phyloP scores from a whole-genome alignment of 331 rosid species.

The Prunus yedoensis region DNA sequence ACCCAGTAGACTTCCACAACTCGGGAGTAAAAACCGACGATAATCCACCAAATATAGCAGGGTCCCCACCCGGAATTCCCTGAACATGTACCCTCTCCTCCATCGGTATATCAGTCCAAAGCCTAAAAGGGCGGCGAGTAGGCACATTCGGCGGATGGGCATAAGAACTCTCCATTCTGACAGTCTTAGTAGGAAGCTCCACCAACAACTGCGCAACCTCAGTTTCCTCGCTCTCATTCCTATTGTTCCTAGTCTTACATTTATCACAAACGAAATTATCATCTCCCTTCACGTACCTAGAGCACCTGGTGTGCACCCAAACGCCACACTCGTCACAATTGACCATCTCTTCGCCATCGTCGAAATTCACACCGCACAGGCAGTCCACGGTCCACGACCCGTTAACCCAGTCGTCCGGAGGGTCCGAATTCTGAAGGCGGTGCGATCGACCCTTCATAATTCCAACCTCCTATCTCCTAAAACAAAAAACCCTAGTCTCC shows the following conservation, averaged over 20 bases:
- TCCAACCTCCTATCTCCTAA: background rate
- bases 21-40: constrained; percentile 66
- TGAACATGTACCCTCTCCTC: constrained; percentile 96
- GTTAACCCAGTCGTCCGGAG: constrained; percentile 93
- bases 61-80: constrained; percentile 90
- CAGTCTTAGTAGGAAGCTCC: constrained; percentile 84
- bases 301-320: constrained; percentile 98
- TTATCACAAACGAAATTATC: constrained; percentile 89
- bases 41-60: constrained; percentile 56
- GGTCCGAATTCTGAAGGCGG: constrained; percentile 83
- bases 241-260: constrained; percentile 63
- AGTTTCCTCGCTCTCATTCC: constrained; percentile 69
- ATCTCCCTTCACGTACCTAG: constrained; percentile 90
- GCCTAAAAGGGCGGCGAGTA: constrained; percentile 67
- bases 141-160: constrained; percentile 40
- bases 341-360: constrained; percentile 99
- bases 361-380: constrained; percentile 90
- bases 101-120: constrained; percentile 85
- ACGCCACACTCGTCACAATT: constrained; percentile 98
- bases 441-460: constrained; percentile 89
- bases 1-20: constrained; percentile 89
- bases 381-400: constrained; percentile 99
- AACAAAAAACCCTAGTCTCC: background rate
- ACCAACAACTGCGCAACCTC: constrained; percentile 90
- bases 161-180: constrained; percentile 54